Evolutionary conservation across 2,329 filamentous ascomycete species (phyloP), one percentile per base, ranked within the genome.

Genomic region (Fusarium pininemorale): DNA sequence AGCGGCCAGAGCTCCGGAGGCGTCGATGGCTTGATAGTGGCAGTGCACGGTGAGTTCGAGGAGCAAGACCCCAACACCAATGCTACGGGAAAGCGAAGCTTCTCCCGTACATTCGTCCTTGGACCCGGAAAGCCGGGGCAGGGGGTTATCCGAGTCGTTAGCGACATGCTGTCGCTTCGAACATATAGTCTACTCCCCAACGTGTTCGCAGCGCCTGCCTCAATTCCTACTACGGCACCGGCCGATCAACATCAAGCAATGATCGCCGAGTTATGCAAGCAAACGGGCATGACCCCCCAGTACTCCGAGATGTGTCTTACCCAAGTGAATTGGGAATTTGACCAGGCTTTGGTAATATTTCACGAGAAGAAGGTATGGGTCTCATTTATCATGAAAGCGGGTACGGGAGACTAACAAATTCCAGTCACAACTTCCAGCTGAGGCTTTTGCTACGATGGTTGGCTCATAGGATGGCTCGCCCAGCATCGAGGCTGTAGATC

Each of bases 21-120:
- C 9, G 93, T 96, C 26, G 93, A 93, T 72, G 94, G 94, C 13
- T 89, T 97, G 73, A 88, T 94, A 56, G 89, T 97, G 74, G 92
- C 89, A 13, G 87, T 96, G n/a, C 93, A 96, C 77, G 93, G 94
- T 71, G 93, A 96, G 78, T 97, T 94, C 69, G 91, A 96, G 55
- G 95, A 98, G 79, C 85, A 91, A 24, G 89, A 93, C 74, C 81
- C 84, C 7, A 82, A 82, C 22, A 88, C 87, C 28, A 85, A 87
- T 54, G 87, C 88, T 50, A 88, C 88, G 48, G 87, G 90, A 42
- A 90, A 91, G 75, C 91, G 94, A 69, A 94, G 92, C 80, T 97
- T 97, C 82, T 94, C 95, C 61, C 91, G 95, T 57, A 93, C 90
- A 1, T 94, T 97, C 79, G 85, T 95, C 45, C 87, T 97, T 24